A percentile compares a stretch with the other conserved stretches of the same genome.
Evolutionary conservation across 495 filamentous ascomycete genomes (phyloP).

Genomic region (Podospora bellae-mahoneyi): DNA sequence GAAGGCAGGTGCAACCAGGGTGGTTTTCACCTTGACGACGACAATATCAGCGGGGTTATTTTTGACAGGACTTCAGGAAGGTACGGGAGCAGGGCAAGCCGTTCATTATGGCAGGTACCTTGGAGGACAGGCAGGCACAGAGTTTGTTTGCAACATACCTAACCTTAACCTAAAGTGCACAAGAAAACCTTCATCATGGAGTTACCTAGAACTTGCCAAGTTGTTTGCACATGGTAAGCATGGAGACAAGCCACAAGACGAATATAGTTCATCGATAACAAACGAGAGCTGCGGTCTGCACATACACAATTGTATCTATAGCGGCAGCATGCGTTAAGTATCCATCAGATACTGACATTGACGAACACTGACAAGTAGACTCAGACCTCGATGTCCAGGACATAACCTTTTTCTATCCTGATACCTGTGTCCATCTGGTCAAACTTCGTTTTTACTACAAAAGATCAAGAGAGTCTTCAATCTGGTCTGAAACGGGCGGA

Average conservation of each 20-base stretch:
- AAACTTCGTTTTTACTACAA: too few relatives aligned
- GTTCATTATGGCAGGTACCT: neutral
- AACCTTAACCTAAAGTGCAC: neutral
- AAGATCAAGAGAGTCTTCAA: too few relatives aligned
- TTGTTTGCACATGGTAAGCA: neutral
- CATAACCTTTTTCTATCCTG: too few relatives aligned
- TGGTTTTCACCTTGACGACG: neutral
- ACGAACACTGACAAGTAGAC: neutral
- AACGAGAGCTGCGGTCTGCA: neutral
- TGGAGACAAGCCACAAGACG: too few relatives aligned
- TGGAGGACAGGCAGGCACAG: too few relatives aligned
- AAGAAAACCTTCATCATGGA: neutral
- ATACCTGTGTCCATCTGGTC: too few relatives aligned
- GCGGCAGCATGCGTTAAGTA: neutral
- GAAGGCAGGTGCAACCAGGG: neutral
- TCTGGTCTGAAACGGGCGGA: too few relatives aligned
- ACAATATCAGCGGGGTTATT: too few relatives aligned
- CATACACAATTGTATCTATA: neutral
- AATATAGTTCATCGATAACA: neutral
- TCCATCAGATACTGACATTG: neutral
- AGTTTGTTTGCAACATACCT: too few relatives aligned
- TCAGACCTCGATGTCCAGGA: too few relatives aligned
- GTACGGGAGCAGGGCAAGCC: neutral
- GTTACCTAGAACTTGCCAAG: neutral
- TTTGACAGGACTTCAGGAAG: neutral